Conservation (phyloP, 345 rosid species). For the Arabis hirsuta region DNA sequence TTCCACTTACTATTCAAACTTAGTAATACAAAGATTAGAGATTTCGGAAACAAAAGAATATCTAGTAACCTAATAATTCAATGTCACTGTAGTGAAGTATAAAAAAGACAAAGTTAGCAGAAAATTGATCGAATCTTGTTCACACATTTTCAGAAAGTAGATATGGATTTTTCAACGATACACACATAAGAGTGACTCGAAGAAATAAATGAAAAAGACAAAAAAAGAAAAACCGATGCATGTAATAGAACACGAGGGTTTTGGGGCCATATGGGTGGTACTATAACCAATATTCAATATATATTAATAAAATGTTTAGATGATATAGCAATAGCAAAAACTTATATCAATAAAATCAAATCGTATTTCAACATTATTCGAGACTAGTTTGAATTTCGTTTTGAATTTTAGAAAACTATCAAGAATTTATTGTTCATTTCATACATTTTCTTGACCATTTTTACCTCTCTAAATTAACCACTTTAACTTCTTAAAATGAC, state of each 20-base stretch:
- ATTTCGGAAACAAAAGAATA: slow-evolving; percentile 14
- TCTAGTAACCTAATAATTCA: slow-evolving; percentile 17
- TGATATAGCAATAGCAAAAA: too few relatives aligned
- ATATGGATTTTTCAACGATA: slow-evolving; percentile 1
- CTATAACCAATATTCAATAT: not conserved
- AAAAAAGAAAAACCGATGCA: not conserved
- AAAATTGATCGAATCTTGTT: slow-evolving; percentile 29
- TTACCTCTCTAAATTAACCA: too few relatives aligned
- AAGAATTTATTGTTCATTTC: not conserved
- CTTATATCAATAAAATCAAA: too few relatives aligned
- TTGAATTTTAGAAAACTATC: too few relatives aligned
- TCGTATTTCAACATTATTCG: too few relatives aligned
- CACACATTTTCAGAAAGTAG: slow-evolving; percentile 29
- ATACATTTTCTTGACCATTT: too few relatives aligned
- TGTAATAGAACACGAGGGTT: slow-evolving; percentile 4
- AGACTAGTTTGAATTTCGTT: too few relatives aligned
- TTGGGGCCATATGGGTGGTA: not conserved
- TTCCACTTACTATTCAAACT: slow-evolving; percentile 12
- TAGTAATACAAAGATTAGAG: not conserved
- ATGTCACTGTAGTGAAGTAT: slow-evolving; percentile 30
- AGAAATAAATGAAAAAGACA: slow-evolving; percentile 5
- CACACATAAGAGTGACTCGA: slow-evolving; percentile 16
- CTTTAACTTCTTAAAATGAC: too few relatives aligned
- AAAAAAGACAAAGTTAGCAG: slow-evolving; percentile 33
- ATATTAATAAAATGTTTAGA: too few relatives aligned